Evolutionary conservation across 2,329 filamentous ascomycete genomes (phyloP), one percentile per base, ranked within the genome.

Genomic region (Phoma sp.): DNA sequence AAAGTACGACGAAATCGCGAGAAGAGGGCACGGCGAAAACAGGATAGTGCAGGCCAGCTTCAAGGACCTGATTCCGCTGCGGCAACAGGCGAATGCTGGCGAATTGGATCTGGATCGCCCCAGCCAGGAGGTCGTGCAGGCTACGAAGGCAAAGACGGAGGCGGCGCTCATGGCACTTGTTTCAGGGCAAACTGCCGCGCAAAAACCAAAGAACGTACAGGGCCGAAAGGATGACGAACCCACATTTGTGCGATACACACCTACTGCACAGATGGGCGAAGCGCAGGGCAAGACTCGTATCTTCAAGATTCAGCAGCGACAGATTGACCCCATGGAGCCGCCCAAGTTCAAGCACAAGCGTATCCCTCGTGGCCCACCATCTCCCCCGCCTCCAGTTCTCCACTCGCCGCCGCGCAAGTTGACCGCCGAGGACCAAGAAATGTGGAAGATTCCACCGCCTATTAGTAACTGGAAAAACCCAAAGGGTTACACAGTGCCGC

Each of bases 381-480:
- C 90, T 43, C 95, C 95, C 3, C 95, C 95, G 1, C 91, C 95
- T 14, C 95, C 95, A 2, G 87, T 99, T 42, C 91, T 99, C 86
- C 93, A 96, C 74, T 96, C 92, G 2, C 95, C 95, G 12, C 93
- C 95, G 0, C 83, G 95, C 58, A 99, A 98, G 72, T 83, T 99
- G 57, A 99, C 95, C 1, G 95, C 93, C 5, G 93, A 96, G 74
- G 95, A 99, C 66, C 93, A 98, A 75, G 95, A 98, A 75, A 91
- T 91, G 54, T 99, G 95, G 95, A 92, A 88, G 69, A 97, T 91
- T 26, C 88, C 88, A 0, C 92, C 93, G 2, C 91, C 93, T 0
- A 88, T 99, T 2, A 96, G 91, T 17, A 98, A 98, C 76, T 99
- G 95, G 95, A 99, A 99, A 84, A 99, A 99, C 74, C 91, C 93